phyloP scores from a whole-genome alignment of 2,329 filamentous ascomycete species.

The Didymella pomorum region DNA sequence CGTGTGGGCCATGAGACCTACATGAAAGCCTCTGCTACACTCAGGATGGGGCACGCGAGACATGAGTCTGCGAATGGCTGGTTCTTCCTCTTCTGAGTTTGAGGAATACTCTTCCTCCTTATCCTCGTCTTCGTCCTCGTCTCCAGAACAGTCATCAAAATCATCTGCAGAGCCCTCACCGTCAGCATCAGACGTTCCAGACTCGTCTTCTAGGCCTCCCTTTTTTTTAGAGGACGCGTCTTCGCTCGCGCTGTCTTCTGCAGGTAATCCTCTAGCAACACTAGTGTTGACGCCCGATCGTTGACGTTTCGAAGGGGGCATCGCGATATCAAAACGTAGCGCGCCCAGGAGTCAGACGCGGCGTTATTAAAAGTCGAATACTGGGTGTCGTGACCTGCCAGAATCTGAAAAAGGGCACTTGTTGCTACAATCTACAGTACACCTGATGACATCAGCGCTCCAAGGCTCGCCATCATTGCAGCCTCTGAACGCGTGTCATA shows the following conservation, averaged over 20 bases:
- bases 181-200: neutral
- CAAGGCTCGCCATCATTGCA: neutral
- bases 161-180: too few species aligned
- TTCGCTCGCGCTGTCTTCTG: neutral
- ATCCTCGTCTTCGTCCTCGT: too few species aligned
- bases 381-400: too few species aligned
- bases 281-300: neutral
- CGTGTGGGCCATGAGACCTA: neutral
- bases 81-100: neutral
- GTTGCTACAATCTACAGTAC: too few species aligned
- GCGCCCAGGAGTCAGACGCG: too few species aligned
- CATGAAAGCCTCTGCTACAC: neutral
- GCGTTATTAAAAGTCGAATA: too few species aligned
- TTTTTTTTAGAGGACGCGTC: neutral
- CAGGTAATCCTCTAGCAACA: neutral
- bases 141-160: neutral
- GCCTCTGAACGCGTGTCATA: conserved; percentile 6
- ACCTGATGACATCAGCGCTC: neutral
- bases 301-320: neutral
- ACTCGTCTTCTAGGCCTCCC: neutral
- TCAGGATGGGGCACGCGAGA: neutral
- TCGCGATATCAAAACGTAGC: too few species aligned
- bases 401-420: too few species aligned
- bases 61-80: neutral
- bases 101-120: neutral